These are phyloP conservation scores for Circinella minor DNA, from an alignment of 371 early-diverging fungal species.

Conservation along the genomic window DNA sequence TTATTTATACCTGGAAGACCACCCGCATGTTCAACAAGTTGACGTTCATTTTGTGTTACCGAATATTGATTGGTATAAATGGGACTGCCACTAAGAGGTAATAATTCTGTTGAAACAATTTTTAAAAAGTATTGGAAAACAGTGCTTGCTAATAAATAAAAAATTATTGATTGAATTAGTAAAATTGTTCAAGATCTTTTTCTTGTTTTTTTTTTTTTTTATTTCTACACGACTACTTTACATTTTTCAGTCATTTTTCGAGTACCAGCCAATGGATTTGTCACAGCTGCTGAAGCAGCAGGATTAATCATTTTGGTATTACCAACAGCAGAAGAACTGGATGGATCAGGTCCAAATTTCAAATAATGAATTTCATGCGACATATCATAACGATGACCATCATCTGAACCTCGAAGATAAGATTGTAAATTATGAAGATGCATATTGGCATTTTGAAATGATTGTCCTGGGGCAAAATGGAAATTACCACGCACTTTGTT, in stretches of 20 bases:
- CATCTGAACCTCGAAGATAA: slow-evolving; percentile 50
- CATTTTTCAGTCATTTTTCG: slow-evolving; percentile 52
- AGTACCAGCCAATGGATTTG: slow-evolving; percentile 81
- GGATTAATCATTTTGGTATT: slow-evolving; percentile 20
- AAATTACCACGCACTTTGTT: slow-evolving; percentile 94
- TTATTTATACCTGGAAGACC: slow-evolving; percentile 68
- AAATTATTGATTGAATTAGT: not conserved
- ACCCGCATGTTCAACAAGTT: slow-evolving; percentile 26
- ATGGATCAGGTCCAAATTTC: slow-evolving; percentile 71
- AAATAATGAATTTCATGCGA: slow-evolving; percentile 85
- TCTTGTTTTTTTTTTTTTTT: no score
- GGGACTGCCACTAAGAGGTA: slow-evolving; percentile 65
- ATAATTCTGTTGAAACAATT: slow-evolving; percentile 89
- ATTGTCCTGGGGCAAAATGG: slow-evolving; percentile 92
- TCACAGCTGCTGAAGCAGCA: slow-evolving; percentile 55
- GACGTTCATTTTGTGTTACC: slow-evolving; percentile 83
- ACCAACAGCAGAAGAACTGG: not conserved
- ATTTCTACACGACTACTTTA: slow-evolving; percentile 9
- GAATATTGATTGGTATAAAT: slow-evolving; percentile 93
- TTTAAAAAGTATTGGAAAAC: slow-evolving; percentile 51
- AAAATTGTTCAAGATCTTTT: not conserved
- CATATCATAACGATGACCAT: slow-evolving; percentile 56
- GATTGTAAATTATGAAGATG: slow-evolving; percentile 85
- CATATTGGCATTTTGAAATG: slow-evolving; percentile 78
- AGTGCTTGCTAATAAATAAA: slow-evolving; percentile 25